Evolutionary conservation across 768 basidiomycete genomes (phyloP).

Genomic region (Lactarius evosmus): DNA sequence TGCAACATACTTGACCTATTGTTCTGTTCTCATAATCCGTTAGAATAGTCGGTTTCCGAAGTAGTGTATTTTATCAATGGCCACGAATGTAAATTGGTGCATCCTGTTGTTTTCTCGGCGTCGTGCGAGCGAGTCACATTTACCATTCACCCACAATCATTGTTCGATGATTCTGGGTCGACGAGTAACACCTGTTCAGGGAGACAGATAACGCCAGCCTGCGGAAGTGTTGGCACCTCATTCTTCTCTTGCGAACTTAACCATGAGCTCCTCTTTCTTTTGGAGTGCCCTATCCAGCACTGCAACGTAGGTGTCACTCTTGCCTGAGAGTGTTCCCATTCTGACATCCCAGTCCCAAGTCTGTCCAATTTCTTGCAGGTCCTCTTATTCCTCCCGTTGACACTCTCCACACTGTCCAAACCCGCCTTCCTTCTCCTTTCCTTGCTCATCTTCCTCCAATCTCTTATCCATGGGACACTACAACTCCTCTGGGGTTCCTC

Average conservation of each 20-base stretch:
- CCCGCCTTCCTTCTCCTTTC: constrained; percentile 80
- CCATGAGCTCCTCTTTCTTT: constrained; percentile 58
- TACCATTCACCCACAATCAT: neutral
- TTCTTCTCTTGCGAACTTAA: constrained; percentile 3
- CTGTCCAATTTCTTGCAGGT: constrained; percentile 78
- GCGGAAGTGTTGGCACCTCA: constrained; percentile 1
- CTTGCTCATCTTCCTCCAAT: constrained; percentile 69
- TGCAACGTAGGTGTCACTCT: constrained; percentile 38
- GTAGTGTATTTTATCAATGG: neutral
- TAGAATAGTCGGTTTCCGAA: neutral
- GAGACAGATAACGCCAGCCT: neutral
- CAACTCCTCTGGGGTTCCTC: constrained; percentile 67
- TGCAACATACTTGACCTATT: constrained; percentile 15
- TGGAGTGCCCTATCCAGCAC: constrained; percentile 64
- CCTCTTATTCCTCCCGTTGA: constrained; percentile 78
- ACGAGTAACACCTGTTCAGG: neutral
- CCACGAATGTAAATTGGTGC: neutral
- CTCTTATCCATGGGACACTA: constrained; percentile 80
- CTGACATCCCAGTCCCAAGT: constrained; percentile 38
- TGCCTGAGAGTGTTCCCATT: constrained; percentile 10
- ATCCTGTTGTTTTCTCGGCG: neutral
- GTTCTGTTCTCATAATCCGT: neutral
- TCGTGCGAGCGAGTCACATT: constrained; percentile 1
- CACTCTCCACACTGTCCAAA: constrained; percentile 76
- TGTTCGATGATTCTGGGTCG: neutral